phyloP scores from a whole-genome alignment of 306 rosid genomes.

The apple (Malus domestica) region DNA sequence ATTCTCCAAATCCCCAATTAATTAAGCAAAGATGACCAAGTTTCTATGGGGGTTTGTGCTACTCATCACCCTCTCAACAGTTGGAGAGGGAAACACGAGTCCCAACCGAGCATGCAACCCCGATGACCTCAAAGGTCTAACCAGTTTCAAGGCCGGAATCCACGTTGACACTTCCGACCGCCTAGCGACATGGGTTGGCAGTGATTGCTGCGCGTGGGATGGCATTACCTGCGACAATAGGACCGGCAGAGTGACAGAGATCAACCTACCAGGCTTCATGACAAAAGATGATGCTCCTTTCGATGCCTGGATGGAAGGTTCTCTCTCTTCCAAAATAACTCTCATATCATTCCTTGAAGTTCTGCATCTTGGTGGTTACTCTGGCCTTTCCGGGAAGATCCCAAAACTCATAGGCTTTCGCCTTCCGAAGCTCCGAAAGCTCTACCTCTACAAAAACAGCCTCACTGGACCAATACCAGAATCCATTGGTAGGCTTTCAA shows the following conservation, averaged over 20 bases:
- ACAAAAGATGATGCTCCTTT: slow-evolving; percentile 28
- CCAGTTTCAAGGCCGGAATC: slow-evolving; percentile 51
- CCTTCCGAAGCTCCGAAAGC: slow-evolving; percentile 43
- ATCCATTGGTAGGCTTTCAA: slow-evolving; percentile 48
- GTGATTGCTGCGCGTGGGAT: slow-evolving; percentile 54
- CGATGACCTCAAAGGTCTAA: slow-evolving; percentile 48
- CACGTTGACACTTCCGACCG: slow-evolving; percentile 51
- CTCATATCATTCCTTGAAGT: slow-evolving; percentile 49
- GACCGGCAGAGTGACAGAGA: slow-evolving; percentile 49
- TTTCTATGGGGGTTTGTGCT: slow-evolving; percentile 15
- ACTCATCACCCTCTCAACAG: slow-evolving; percentile 16
- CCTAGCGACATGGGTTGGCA: slow-evolving; percentile 43
- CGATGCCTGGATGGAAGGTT: slow-evolving; percentile 53
- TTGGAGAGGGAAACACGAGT: slow-evolving; percentile 8
- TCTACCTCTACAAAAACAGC: slow-evolving; percentile 50
- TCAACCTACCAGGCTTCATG: slow-evolving; percentile 48
- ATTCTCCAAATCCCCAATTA: too few species aligned
- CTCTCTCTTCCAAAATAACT: slow-evolving; percentile 43
- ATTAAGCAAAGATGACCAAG: slow-evolving; percentile 1
- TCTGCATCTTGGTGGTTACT: slow-evolving; percentile 52
- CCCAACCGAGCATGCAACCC: slow-evolving; percentile 31
- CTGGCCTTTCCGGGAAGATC: slow-evolving; percentile 48
- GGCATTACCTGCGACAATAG: slow-evolving; percentile 49
- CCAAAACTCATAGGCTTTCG: slow-evolving; percentile 40
- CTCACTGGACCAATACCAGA: slow-evolving; percentile 57